Base-by-base conservation (phyloP, 306 rosid species). In the Dryas octopetala region DNA sequence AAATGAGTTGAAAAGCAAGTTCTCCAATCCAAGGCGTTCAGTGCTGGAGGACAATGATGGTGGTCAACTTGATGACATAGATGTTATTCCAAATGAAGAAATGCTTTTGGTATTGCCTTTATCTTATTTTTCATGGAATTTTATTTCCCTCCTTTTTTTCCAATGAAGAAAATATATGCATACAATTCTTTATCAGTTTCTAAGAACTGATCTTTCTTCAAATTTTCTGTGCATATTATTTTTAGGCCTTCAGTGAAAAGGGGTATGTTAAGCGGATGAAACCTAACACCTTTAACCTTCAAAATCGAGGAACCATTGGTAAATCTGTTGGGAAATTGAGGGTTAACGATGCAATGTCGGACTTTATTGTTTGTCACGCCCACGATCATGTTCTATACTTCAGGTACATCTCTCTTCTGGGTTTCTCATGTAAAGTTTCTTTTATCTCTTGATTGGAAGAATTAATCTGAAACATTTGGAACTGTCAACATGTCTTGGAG, bases 241-340 rank as follows among this genome's bases (percentile, higher is more conserved):
- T 81, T 80, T 85, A 95, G 99, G 92, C 93, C 41, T 55, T 95
- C 62, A 95, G 99, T 80, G 99, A 92, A 83, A 95, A 95, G 73
- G 97, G 99, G 54, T 95, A 95, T 85, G 85, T 92, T 76, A 95
- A 95, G 85, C 88, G 97, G 76, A 95, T 95, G 99, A 95, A 88
- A 83, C 97, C 97, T 40, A 79, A 61, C 79, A 95, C 96, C 73
- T 95, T 95, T 80, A 95, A 83, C 89, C 91, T 90, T 59, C 99
- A 95, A 80, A 74, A 83, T 83, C 97, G 99, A 75, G 99, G 99
- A 53, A 95, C 99, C 76, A 92, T 95, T 67, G 99, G 99, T 76
- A 95, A 95, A 89, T 95, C 99, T 79, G 97, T 95, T 46, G 99
- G 99, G 71, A 95, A 95, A 80, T 85, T 95, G 83, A 89, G 92